A percentile compares a stretch with the other conserved stretches of the same genome.
Evolutionary conservation across 225 moss, liverwort and hornwort genomes (phyloP).

Genomic region (Pleurozium schreberi): DNA sequence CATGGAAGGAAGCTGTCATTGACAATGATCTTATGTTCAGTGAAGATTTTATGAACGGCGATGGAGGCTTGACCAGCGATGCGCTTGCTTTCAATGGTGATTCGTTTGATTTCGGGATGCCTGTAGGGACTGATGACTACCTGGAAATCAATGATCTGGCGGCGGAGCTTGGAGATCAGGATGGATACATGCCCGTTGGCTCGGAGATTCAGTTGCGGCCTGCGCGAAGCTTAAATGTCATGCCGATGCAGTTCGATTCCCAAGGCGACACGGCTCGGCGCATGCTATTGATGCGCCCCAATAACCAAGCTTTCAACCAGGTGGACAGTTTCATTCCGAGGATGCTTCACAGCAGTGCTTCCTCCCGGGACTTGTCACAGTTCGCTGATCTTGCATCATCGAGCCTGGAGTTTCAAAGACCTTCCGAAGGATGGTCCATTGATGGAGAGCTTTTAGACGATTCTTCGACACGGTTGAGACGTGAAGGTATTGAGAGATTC

Average conservation of each 20-base stretch:
- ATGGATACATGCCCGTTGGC: neutral
- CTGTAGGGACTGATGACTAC: conserved; percentile 11
- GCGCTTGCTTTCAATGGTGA: neutral
- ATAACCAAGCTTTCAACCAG: neutral
- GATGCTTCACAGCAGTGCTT: neutral
- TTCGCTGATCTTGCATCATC: conserved; percentile 9
- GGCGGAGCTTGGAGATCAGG: neutral
- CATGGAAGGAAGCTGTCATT: conserved; percentile 24
- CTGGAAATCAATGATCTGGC: conserved; percentile 37
- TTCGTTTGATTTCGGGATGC: neutral
- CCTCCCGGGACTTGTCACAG: conserved; percentile 9
- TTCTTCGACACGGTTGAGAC: neutral
- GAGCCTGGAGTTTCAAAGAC: neutral
- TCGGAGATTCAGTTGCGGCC: conserved; percentile 17
- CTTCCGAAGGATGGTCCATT: neutral
- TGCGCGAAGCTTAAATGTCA: neutral
- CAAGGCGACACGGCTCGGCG: conserved; percentile 32
- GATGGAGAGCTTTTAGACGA: conserved; percentile 1
- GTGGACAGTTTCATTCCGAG: neutral
- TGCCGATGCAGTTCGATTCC: conserved; percentile 8
- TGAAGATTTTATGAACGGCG: neutral
- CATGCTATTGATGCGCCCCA: conserved; percentile 8
- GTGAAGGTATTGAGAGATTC: conserved; percentile 16
- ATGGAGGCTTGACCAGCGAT: neutral
- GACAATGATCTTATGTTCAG: conserved; percentile 3